These are phyloP conservation scores for Aspergillus ruber DNA, from an alignment of 2,329 filamentous ascomycete species.

Conservation along the genomic window DNA sequence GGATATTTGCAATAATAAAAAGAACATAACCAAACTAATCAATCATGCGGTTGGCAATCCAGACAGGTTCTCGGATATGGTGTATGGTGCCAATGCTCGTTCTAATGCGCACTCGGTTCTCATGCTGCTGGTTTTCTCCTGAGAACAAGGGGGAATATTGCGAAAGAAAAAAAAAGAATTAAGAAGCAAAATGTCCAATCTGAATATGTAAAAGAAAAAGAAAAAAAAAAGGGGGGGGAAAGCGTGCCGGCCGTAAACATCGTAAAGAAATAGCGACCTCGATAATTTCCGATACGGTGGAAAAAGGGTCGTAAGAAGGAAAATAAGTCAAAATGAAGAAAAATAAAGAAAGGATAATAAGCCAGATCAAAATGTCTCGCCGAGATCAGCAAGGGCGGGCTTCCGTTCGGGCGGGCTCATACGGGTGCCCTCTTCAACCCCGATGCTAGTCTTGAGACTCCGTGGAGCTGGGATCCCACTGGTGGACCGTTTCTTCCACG, in stretches of 20 bases:
- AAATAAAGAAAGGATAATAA: constrained; percentile 1
- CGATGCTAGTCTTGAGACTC: constrained; percentile 34
- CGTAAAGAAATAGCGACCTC: constrained; percentile 8
- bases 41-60: neutral
- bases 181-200: constrained; percentile 7
- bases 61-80: no score
- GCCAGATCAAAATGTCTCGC: constrained; percentile 49
- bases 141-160: constrained; percentile 4
- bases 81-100: neutral
- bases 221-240: no score
- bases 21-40: constrained; percentile 2
- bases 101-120: neutral
- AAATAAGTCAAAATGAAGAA: constrained; percentile 1
- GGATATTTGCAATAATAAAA: constrained; percentile 5
- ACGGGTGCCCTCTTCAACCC: constrained; percentile 32
- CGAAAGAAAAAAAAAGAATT: constrained; percentile 4
- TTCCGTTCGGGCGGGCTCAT: constrained; percentile 45
- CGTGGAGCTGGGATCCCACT: constrained; percentile 38
- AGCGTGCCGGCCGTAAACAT: constrained; percentile 14
- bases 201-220: constrained; percentile 2
- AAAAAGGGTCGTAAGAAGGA: neutral
- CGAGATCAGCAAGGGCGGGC: constrained; percentile 48
- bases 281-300: neutral
- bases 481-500: constrained; percentile 47
- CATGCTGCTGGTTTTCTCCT: neutral